Evolutionary conservation across 768 basidiomycete species (phyloP).

Genomic region (Gymnopilus junonius): DNA sequence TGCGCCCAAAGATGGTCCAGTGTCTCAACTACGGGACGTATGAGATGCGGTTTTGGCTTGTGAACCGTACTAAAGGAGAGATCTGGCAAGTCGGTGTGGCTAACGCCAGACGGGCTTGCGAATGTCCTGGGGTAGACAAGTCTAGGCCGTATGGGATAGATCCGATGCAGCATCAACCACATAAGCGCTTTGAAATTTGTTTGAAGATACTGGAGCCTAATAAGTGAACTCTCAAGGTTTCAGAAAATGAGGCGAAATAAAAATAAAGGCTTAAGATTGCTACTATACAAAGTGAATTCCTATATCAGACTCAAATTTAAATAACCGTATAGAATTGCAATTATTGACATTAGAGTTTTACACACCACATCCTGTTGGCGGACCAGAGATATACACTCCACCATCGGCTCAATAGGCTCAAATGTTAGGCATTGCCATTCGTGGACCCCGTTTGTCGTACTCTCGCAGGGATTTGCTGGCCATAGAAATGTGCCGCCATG

Average conservation of each 20-base stretch:
- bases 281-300: too few relatives aligned
- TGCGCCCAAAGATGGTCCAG: too few relatives aligned
- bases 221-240: too few relatives aligned
- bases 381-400: too few relatives aligned
- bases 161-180: background rate
- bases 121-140: background rate
- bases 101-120: background rate
- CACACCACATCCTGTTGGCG: too few relatives aligned
- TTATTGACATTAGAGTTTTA: too few relatives aligned
- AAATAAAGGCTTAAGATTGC: background rate
- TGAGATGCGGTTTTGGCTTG: background rate
- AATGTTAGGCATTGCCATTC: background rate
- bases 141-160: too few relatives aligned
- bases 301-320: too few relatives aligned
- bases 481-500: constrained; percentile 33
- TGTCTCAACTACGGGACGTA: background rate
- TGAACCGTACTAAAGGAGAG: background rate
- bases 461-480: constrained; percentile 20
- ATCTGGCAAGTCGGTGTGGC: background rate
- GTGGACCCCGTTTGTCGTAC: background rate
- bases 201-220: background rate
- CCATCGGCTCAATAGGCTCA: too few relatives aligned
- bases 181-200: background rate
- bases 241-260: background rate
- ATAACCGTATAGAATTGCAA: too few relatives aligned